Conservation (phyloP, 2,329 filamentous ascomycete species). For the Penicillium sclerotigenum region DNA sequence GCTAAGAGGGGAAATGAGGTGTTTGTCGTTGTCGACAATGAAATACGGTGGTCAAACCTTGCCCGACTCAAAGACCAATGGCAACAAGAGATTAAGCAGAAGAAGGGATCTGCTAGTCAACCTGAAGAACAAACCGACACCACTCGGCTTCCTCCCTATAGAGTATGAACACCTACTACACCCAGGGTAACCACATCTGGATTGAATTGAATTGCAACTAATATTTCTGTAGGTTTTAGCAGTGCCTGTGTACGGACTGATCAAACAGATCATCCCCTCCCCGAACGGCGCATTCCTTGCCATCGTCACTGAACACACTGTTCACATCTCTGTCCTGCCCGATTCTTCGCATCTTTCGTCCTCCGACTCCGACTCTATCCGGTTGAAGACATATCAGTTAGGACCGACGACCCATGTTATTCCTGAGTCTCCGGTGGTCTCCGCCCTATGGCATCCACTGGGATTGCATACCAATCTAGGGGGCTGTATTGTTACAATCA, state of each 20-base stretch:
- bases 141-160: conserved; percentile 36
- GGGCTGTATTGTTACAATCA: conserved; percentile 81
- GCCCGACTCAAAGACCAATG: conserved; percentile 68
- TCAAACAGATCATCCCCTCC: conserved; percentile 80
- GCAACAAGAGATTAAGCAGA: conserved; percentile 40
- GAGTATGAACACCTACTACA: conserved; percentile 23
- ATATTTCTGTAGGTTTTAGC: conserved; percentile 61
- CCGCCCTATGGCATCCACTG: conserved; percentile 87
- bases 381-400: conserved; percentile 83
- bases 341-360: conserved; percentile 72
- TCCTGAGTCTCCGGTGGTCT: conserved; percentile 74
- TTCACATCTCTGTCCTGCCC: conserved; percentile 83
- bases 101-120: conserved; percentile 23
- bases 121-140: conserved; percentile 24
- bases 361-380: conserved; percentile 65
- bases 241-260: conserved; percentile 73
- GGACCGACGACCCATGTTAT: conserved; percentile 89
- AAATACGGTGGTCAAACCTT: conserved; percentile 89
- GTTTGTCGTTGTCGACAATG: conserved; percentile 82
- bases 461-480: conserved; percentile 65
- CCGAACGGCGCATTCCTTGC: conserved; percentile 79
- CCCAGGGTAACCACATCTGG: background rate
- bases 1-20: conserved; percentile 80
- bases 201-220: conserved; percentile 2
- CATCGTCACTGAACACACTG: conserved; percentile 79